Conservation (phyloP, 2,329 filamentous ascomycete genomes). For the Zasmidium cellare region DNA sequence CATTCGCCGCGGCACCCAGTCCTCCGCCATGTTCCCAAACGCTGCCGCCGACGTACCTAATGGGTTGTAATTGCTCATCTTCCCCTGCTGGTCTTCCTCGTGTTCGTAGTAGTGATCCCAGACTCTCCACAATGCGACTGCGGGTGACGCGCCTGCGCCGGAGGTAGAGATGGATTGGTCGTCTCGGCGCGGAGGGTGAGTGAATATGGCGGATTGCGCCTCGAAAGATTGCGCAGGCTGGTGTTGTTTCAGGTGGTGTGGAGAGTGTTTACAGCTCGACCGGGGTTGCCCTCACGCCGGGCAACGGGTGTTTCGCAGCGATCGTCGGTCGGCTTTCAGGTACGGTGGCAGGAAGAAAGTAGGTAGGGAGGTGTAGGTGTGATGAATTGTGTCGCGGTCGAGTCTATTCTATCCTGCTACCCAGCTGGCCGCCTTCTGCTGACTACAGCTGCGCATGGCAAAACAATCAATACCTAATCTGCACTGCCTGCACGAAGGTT, state of each 20-base stretch:
- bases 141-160: not conserved
- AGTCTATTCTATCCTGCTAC: no score
- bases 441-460: no score
- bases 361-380: not conserved
- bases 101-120: not conserved
- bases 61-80: slow-evolving; percentile 26
- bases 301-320: slow-evolving; percentile 2
- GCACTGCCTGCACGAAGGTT: no score
- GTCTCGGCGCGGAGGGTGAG: not conserved
- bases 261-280: slow-evolving; percentile 4
- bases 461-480: no score
- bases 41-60: slow-evolving; percentile 19
- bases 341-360: not conserved
- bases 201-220: not conserved
- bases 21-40: slow-evolving; percentile 12
- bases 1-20: not conserved
- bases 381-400: no score
- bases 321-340: not conserved
- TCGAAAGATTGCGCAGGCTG: slow-evolving; percentile 4
- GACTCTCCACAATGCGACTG: not conserved
- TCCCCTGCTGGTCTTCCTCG: slow-evolving; percentile 17
- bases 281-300: not conserved
- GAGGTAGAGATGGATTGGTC: not conserved
- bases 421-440: no score
- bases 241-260: slow-evolving; percentile 4